Base-by-base conservation (phyloP, 257 asterid species). In the Rhazya stricta region DNA sequence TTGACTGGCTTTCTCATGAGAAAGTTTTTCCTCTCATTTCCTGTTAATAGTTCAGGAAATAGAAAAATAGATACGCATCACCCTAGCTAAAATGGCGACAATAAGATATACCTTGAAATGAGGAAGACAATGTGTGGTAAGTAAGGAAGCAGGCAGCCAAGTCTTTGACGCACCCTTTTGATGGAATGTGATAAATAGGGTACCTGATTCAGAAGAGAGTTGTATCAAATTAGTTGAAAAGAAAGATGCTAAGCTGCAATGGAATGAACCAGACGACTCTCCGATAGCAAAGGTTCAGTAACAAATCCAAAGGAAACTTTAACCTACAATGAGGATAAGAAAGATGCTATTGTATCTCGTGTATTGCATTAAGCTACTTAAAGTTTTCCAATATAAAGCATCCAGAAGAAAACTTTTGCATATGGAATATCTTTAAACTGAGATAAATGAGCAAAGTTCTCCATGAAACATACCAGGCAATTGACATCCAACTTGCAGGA, bases 401-500 rank as follows among this genome's bases (percentile, higher is more conserved):
- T 54, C 16, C 2, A 21, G 10, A 71, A 66, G 37, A 62, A 9
- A 53, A 0, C 74, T 6, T 56, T n/a, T 29, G 25, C 16, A 19
- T 51, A 71, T 37, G 60, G 34, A n/a, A 23, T 29, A 58, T n/a
- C 5, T 12, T 11, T 39, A 41, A 61, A 4, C 30, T 61, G 41
- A 61, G 48, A 56, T 50, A 6, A 70, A 30, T 29, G 30, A 6
- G 36, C 19, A 70, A 43, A 19, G 4, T 19, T 25, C 7, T 57
- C n/a, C 16, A 72, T 19, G 37, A 69, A 69, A 71, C 85, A 48
- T 82, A 92, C 98, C 98, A 92, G 46, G 93, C 91, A 67, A 91
- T 80, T 0, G 98, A 92, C 92, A 92, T 86, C 98, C 98, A 92
- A 84, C 97, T 89, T 32, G 98, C 97, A 0, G 98, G 97, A 56